phyloP scores from a whole-genome alignment of 2,329 filamentous ascomycete species.

The Fusarium virguliforme region DNA sequence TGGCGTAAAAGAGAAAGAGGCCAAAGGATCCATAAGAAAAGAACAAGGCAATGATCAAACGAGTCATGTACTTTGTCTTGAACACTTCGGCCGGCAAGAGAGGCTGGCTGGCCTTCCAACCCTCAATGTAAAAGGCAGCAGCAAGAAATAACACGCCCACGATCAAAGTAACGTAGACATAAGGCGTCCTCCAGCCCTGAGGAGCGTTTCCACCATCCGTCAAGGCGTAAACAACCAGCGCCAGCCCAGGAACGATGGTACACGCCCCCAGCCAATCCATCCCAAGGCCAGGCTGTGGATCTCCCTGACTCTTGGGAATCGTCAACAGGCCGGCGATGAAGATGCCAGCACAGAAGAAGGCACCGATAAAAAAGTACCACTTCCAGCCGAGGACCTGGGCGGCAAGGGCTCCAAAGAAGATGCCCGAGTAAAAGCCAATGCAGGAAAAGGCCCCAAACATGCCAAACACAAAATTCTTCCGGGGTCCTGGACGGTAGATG shows the following conservation, averaged over 20 bases:
- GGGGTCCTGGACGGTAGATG: constrained; percentile 78
- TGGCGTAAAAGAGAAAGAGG: constrained; percentile 79
- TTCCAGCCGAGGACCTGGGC: constrained; percentile 75
- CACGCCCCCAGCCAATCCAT: constrained; percentile 81
- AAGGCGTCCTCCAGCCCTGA: constrained; percentile 80
- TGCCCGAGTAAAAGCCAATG: constrained; percentile 75
- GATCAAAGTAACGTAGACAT: constrained; percentile 77
- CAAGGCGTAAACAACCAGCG: constrained; percentile 82
- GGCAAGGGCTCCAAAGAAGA: constrained; percentile 76
- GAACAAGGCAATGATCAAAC: constrained; percentile 73
- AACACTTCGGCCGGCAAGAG: constrained; percentile 81
- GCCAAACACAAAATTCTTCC: constrained; percentile 78
- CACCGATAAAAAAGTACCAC: constrained; percentile 81
- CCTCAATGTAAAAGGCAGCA: constrained; percentile 79
- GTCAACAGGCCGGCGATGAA: constrained; percentile 59
- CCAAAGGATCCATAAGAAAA: constrained; percentile 79
- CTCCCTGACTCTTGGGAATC: constrained; percentile 57
- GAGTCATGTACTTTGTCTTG: constrained; percentile 77
- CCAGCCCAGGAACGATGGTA: constrained; percentile 75
- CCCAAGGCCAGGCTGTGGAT: constrained; percentile 46
- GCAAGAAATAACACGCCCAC: constrained; percentile 74
- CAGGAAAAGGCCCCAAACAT: constrained; percentile 73
- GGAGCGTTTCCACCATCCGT: constrained; percentile 81
- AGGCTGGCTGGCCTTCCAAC: constrained; percentile 77
- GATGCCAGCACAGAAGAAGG: constrained; percentile 62